These are phyloP conservation scores for Penicillium sp. DNA, from an alignment of 2,329 filamentous ascomycete genomes.

Conservation along the genomic window DNA sequence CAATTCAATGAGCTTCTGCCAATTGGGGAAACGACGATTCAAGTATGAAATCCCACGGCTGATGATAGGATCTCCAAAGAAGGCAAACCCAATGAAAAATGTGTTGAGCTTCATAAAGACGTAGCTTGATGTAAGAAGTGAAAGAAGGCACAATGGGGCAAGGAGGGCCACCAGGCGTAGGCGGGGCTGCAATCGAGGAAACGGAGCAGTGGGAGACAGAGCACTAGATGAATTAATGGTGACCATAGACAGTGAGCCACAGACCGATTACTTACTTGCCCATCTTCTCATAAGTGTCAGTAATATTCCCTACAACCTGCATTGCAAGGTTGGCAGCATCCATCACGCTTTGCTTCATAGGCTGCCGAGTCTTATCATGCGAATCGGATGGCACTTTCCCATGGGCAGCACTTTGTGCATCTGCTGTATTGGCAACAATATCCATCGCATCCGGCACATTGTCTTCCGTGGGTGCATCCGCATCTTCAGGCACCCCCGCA, in stretches of 20 bases:
- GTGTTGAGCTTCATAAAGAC: constrained; percentile 62
- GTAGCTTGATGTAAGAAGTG: constrained; percentile 56
- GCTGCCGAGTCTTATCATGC: constrained; percentile 74
- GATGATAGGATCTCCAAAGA: constrained; percentile 77
- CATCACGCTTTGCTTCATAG: constrained; percentile 74
- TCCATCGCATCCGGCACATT: constrained; percentile 60
- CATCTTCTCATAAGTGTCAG: constrained; percentile 62
- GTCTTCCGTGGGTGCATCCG: constrained; percentile 49
- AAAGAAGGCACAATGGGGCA: constrained; percentile 51
- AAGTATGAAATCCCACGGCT: constrained; percentile 53
- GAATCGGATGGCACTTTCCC: constrained; percentile 51
- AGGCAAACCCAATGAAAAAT: constrained; percentile 66
- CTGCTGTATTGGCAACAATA: constrained; percentile 52
- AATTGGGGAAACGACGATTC: constrained; percentile 57
- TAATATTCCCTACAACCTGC: constrained; percentile 58
- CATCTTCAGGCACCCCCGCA: constrained; percentile 60
- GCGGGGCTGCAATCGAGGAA: constrained; percentile 53
- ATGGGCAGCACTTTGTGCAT: constrained; percentile 52
- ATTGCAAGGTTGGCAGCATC: constrained; percentile 70
- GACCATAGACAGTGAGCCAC: background rate
- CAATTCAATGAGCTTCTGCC: constrained; percentile 70
- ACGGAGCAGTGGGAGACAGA: constrained; percentile 61
- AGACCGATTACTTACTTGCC: constrained; percentile 49
- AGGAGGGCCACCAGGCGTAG: constrained; percentile 55
- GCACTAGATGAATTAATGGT: constrained; percentile 41